A percentile compares a stretch with the other conserved stretches of the same genome.
phyloP scores from a whole-genome alignment of 202 grass and related monocot genomes.

The Elaeis oleifera region DNA sequence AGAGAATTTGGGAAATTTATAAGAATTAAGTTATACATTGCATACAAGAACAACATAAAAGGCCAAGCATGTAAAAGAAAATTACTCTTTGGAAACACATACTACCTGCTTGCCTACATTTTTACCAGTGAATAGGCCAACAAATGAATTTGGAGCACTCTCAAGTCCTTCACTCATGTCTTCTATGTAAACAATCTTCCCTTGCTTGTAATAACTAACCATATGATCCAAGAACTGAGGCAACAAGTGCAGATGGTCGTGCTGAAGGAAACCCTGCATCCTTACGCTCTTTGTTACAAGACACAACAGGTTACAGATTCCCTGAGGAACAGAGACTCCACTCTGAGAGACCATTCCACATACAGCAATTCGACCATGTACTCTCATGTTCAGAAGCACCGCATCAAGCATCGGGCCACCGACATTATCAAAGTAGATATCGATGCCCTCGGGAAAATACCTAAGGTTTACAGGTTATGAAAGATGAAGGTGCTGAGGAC shows the following conservation, averaged over 20 bases:
- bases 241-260: conserved; percentile 48
- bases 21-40: no score
- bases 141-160: conserved; percentile 48
- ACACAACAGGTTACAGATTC: conserved; percentile 53
- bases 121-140: conserved; percentile 70
- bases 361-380: conserved; percentile 65
- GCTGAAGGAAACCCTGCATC: conserved; percentile 77
- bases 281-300: conserved; percentile 47
- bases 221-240: conserved; percentile 45
- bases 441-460: conserved; percentile 75
- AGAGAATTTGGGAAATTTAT: no score
- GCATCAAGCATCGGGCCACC: conserved; percentile 79
- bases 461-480: conserved; percentile 6
- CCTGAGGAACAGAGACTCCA: conserved; percentile 32
- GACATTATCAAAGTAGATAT: conserved; percentile 90
- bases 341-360: conserved; percentile 93
- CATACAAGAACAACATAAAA: no score
- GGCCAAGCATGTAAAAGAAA: not conserved
- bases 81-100: conserved; percentile 41
- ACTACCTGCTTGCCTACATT: conserved; percentile 83
- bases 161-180: conserved; percentile 57
- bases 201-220: conserved; percentile 40
- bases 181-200: conserved; percentile 62
- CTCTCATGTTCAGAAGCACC: conserved; percentile 64
- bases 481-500: no score